Base-by-base conservation (phyloP, 2,329 filamentous ascomycete genomes). In the Aspergillus candidus region DNA sequence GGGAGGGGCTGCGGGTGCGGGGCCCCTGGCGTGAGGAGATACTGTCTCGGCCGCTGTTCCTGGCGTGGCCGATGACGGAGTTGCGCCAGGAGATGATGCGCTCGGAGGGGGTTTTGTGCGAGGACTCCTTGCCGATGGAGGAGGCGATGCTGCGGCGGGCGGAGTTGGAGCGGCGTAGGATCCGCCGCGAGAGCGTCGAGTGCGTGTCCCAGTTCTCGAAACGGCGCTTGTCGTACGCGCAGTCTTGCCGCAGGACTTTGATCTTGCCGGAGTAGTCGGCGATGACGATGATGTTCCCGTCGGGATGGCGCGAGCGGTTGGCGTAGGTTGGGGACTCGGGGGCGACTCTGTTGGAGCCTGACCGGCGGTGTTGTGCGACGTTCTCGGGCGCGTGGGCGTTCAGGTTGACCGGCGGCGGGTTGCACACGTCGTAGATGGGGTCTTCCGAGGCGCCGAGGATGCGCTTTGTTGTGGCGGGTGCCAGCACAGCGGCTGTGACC, bases 201-300 rank as follows among this genome's bases (percentile, higher is more conserved):
- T 78, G 77, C 0, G 83, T 81, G 54, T 95, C 88, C 84, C 84
- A 91, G 32, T 76, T 79, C 43, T 89, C 87, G 45, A 82, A 78
- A 43, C 80, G 77, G 4, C 91, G 82, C 66, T 94, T 95, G 38
- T 75, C 68, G 55, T 79, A 88, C 0, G 91, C 93, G 61, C 91
- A 96, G 62, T 98, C 93, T 65, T 97, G 91, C 14, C 93, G 80
- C 61, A 96, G 96, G 1, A 97, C 85, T 62, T 96, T 96, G 69
- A 98, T 93, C 18, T 82, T 79, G 31, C 93, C 93, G 0, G 81
- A 82, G 56, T 88, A 88, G 62, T 96, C 91, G 2, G 90, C 87
- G 0, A 91, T 94, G 39, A 97, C 80, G 44, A 98, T 83, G 50
- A 98, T 96, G 57, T 95, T 88, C 18, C 93, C 93, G 48, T 83